Base-by-base conservation (phyloP, 768 basidiomycete species). In the Suillus cothurnatus region DNA sequence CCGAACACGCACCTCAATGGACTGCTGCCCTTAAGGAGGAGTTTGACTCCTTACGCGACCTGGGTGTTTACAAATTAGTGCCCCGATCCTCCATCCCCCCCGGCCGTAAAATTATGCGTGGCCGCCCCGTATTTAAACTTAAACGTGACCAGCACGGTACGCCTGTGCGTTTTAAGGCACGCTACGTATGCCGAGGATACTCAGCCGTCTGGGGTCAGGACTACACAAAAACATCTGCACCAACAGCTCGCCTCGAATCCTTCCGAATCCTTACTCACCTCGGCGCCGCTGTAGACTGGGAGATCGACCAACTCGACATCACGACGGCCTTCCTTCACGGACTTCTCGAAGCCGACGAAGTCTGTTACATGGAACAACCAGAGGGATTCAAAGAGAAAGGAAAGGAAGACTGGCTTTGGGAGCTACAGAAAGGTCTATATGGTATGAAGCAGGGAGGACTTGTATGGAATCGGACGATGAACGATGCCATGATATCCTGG, bases 351-450 rank as follows among this genome's bases (percentile, higher is more conserved):
- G 68, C 76, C 26, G 70, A 72, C 21, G 45, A 45, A 4, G 45
- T 45, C 0, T 79, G 85, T 50, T 85, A 79, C 73, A 82, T 85
- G 80, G 26, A 72, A 6, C 78, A 77, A 60, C 79, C 81, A 0
- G 74, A 73, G 0, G 77, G 78, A 38, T 47, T 61, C 23, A 9
- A n/a, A 1, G 45, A 32, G 6, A 6, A 32, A 32, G 31, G 31
- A 6, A 32, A 45, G 19, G 45, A 45, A 36, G 9, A 9, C 8
- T 3, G 8, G 3, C 21, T 45, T 64, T 45, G 43, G 43, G 43
- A 45, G 4, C 43, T 45, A 1, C 43, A 45, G 3, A 21, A n/a
- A 9, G 43, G 41, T 0, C 55, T 63, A 0, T 63, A 63, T 32
- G n/a, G 61, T 2, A 62, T 62, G 61, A 62, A 62, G 11, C 61